phyloP scores from a whole-genome alignment of 179 eudicot species.

The Camellia oleifera region DNA sequence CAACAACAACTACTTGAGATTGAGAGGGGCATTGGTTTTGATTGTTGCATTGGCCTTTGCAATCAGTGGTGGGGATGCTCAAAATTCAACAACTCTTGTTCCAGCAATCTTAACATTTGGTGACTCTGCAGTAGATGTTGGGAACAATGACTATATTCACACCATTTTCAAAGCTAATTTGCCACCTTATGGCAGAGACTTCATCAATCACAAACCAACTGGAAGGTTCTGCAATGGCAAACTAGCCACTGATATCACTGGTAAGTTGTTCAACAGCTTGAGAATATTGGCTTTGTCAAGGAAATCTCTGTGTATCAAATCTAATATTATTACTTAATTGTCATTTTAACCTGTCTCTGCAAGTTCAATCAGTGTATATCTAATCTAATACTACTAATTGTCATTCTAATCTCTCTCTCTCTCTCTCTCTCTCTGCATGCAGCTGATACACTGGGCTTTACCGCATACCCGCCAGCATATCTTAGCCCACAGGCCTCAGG shows the following conservation, averaged over 20 bases:
- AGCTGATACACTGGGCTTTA: conserved; percentile 87
- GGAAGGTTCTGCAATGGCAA: conserved; percentile 77
- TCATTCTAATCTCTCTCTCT: neutral
- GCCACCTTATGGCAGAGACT: conserved; percentile 70
- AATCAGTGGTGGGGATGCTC: conserved; percentile 30
- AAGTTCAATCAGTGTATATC: too few species aligned
- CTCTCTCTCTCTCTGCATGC: neutral
- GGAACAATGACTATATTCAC: conserved; percentile 51
- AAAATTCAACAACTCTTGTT: conserved; percentile 31
- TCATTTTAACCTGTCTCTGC: too few species aligned
- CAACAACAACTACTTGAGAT: neutral
- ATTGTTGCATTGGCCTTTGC: conserved; percentile 18
- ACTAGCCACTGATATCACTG: conserved; percentile 61
- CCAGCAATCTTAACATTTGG: conserved; percentile 58
- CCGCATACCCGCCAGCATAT: conserved; percentile 69
- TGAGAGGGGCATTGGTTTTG: conserved; percentile 3
- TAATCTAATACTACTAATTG: too few species aligned
- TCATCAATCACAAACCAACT: conserved; percentile 39
- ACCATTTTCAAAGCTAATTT: conserved; percentile 53
- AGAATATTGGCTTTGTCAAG: too few species aligned
- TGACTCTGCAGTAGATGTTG: conserved; percentile 60
- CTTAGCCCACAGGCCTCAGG: conserved; percentile 89
- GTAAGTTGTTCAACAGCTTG: conserved; percentile 15
- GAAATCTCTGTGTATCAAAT: too few species aligned
- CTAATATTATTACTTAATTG: too few species aligned